Base-by-base conservation (phyloP, 768 basidiomycete species). In the Tricholoma furcatifolium region DNA sequence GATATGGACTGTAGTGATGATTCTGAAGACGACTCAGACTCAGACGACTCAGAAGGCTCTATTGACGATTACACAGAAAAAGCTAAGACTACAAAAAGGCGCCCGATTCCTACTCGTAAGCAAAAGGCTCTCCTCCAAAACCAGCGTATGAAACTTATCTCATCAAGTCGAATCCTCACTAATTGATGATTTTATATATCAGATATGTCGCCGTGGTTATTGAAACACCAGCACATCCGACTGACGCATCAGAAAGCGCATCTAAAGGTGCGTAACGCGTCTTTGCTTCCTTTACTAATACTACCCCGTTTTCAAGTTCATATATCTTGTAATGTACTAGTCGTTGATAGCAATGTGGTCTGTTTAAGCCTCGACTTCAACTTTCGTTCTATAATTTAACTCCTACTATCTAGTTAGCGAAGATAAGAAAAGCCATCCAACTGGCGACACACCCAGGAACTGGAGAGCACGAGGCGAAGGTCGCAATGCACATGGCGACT, bases 401-500 rank as follows among this genome's bases (percentile, higher is more conserved):
- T n/a, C n/a, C 32, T 14, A 4, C 20, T 11, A 17, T 21, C n/a
- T 41, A 55, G 48, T 43, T 55, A 6, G 49, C 49, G 8, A 45
- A 8, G 18, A 55, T 55, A 32, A 24, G 49, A 38, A 55, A 50
- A 20, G 44, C 48, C 8, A 44, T 55, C 31, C 18, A 27, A 23
- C 18, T 55, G 2, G 54, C 54, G 9, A 41, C 43, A 2, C 54
- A 55, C 17, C 20, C 48, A 2, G 48, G 54, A 39, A 50, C 54
- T 3, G 43, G 42, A 20, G 54, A 55, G 20, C 43, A 38, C 6
- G 54, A 50, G 30, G 54, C 54, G 9, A 50, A 50, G 39, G 18
- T 27, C n/a, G 54, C 54, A 4, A 55, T 55, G 54, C 48, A 48
- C n/a, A 55, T 50, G 43, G 54, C 54, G 11, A 55, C 43, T 2